These are phyloP conservation scores for Diaporthe longicolla DNA, from an alignment of 2,329 filamentous ascomycete genomes.

Conservation along the genomic window DNA sequence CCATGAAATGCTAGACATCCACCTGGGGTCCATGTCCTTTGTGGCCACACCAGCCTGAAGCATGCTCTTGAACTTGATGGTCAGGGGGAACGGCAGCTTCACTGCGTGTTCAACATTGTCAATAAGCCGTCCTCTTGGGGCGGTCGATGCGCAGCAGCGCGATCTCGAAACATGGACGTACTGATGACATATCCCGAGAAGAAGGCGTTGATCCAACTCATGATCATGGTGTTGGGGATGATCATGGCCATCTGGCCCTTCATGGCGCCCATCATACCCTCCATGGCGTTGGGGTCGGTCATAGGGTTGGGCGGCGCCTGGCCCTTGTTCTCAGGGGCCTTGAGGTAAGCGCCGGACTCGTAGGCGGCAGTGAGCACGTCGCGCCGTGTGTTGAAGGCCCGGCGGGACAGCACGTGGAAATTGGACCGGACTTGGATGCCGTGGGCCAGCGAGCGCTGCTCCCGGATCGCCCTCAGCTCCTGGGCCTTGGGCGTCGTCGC, in stretches of 20 bases:
- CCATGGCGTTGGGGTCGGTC: constrained; percentile 96
- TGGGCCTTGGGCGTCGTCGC: constrained; percentile 86
- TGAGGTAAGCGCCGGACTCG: constrained; percentile 89
- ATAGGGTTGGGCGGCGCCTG: constrained; percentile 94
- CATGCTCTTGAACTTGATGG: constrained; percentile 99
- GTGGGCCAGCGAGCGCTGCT: constrained; percentile 87
- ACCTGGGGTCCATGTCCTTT: constrained; percentile 94
- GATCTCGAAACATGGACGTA: constrained; percentile 60
- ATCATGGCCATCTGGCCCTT: constrained; percentile 99
- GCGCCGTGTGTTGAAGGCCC: constrained; percentile 85
- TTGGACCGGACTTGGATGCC: constrained; percentile 89
- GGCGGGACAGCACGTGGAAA: constrained; percentile 81
- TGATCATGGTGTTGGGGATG: constrained; percentile 97
- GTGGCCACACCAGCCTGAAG: constrained; percentile 97
- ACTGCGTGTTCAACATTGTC: constrained; percentile 63
- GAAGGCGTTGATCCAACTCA: constrained; percentile 99
- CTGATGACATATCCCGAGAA: constrained; percentile 98
- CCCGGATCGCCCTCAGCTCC: constrained; percentile 81
- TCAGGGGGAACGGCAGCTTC: constrained; percentile 97
- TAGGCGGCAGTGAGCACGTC: constrained; percentile 84
- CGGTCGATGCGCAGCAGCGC: neutral
- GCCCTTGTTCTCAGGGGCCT: constrained; percentile 87
- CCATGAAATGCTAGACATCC: constrained; percentile 99
- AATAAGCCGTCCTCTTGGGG: constrained; percentile 18
- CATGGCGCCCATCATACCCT: constrained; percentile 99